These are phyloP conservation scores for Mycena rosella DNA, from an alignment of 768 basidiomycete species.

Conservation along the genomic window DNA sequence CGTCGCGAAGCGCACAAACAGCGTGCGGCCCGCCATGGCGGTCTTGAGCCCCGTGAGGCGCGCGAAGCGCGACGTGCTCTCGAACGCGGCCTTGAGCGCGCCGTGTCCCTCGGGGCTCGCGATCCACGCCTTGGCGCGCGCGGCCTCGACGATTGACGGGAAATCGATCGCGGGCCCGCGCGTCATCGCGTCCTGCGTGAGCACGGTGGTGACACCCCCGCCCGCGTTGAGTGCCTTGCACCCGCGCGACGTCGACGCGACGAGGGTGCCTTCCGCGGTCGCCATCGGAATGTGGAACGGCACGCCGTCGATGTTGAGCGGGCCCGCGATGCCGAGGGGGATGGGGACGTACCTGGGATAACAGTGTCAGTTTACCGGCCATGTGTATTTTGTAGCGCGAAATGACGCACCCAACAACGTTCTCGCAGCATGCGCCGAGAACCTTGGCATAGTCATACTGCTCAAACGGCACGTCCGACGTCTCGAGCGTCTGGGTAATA, in stretches of 20 bases:
- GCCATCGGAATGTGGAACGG: slow-evolving; percentile 97
- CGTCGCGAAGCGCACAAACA: slow-evolving; percentile 94
- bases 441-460: slow-evolving; percentile 96
- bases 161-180: slow-evolving; percentile 99
- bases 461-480: slow-evolving; percentile 70
- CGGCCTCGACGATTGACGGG: slow-evolving; percentile 83
- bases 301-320: slow-evolving; percentile 89
- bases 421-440: slow-evolving; percentile 97
- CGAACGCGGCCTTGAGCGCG: slow-evolving; percentile 87
- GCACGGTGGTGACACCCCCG: slow-evolving; percentile 94
- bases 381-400: no score
- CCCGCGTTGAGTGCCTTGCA: slow-evolving; percentile 98
- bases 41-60: slow-evolving; percentile 88
- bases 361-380: no score
- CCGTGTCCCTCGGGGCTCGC: slow-evolving; percentile 83
- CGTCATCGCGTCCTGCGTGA: slow-evolving; percentile 96
- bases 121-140: slow-evolving; percentile 89
- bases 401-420: slow-evolving; percentile 82
- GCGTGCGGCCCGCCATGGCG: slow-evolving; percentile 91
- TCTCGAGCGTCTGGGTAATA: background rate
- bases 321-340: slow-evolving; percentile 96
- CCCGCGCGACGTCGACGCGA: slow-evolving; percentile 96
- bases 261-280: slow-evolving; percentile 98
- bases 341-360: slow-evolving; percentile 82
- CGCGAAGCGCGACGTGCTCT: slow-evolving; percentile 95